Evolutionary conservation across 1,284 basidiomycete species (phyloP).

Genomic region (Megacollybia platyphylla): DNA sequence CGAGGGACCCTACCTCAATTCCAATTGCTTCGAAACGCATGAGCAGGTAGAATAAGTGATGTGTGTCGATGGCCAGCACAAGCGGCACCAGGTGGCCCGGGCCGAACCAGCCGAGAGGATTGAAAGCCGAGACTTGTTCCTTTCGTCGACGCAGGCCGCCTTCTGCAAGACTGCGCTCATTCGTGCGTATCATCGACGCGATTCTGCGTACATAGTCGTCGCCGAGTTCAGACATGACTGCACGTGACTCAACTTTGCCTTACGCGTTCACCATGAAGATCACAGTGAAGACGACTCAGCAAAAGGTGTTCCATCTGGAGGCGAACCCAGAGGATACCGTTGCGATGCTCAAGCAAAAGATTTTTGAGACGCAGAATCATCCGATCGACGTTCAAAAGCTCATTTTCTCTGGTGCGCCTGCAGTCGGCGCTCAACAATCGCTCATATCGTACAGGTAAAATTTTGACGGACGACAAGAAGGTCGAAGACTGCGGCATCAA

Average conservation of each 20-base stretch:
- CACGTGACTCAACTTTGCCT: constrained; percentile 10
- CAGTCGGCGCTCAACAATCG: background rate
- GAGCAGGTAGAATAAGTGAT: constrained; percentile 81
- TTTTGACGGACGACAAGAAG: constrained; percentile 82
- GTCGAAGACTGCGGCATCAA: constrained; percentile 87
- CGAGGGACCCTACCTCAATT: constrained; percentile 68
- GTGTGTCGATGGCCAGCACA: constrained; percentile 60
- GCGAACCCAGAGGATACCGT: constrained; percentile 71
- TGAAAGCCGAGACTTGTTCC: constrained; percentile 30
- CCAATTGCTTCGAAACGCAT: constrained; percentile 77
- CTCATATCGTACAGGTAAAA: constrained; percentile 57
- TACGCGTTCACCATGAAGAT: constrained; percentile 62
- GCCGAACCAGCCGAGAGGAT: constrained; percentile 52
- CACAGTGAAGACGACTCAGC: constrained; percentile 88
- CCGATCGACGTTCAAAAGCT: constrained; percentile 75
- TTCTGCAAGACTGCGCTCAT: constrained; percentile 62
- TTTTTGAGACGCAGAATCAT: constrained; percentile 69
- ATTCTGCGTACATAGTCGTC: constrained; percentile 64
- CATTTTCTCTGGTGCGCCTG: constrained; percentile 76
- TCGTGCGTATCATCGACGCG: constrained; percentile 53
- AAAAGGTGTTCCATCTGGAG: constrained; percentile 80
- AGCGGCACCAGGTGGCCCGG: constrained; percentile 21
- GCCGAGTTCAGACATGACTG: constrained; percentile 30
- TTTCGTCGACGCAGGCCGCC: constrained; percentile 38
- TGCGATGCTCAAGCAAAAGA: constrained; percentile 76